Evolutionary conservation across 2,329 filamentous ascomycete species (phyloP), one percentile per base, ranked within the genome.

Genomic region (Seiridium cupressi): DNA sequence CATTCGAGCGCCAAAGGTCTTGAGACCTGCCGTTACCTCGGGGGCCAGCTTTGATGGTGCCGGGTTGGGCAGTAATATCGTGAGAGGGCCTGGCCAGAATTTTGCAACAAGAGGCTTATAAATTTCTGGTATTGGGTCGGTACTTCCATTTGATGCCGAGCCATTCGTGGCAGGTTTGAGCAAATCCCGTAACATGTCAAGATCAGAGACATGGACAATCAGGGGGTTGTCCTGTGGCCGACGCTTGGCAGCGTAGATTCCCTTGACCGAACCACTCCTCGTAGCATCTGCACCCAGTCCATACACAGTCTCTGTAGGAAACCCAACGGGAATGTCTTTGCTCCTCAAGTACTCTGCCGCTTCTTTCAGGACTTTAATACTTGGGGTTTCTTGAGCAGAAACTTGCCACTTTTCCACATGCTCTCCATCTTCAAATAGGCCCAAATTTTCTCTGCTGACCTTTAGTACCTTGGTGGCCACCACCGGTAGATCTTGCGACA

Each of bases 301-400:
- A 73, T 99, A 99, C 0, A 99, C 95, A 0, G 95, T 99, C 77
- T 99, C 95, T 0, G 95, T 99, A 0, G 95, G 95, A 72, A 99
- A 99, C 1, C 92, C 95, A 53, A 99, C 92, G 4, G 95, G 95
- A 3, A 84, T 83, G 70, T 91, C 83, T 56, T 83, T 87, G 18
- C 81, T 80, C 56, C 80, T 84, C 42, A 97, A 79, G 64, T 88
- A 82, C 10, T 81, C 72, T 2, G 91, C 92, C 1, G 92, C 92
- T 59, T 86, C 78, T 60, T 79, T 76, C 44, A 96, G 80, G 34
- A 65, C 63, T 59, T 64, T 58, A 54, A 69, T 59, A 61, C 63
- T 65, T n/a, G 63, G 55, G 18, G 65, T 68, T 34, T 65, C 46
- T 48, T 44, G 58, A 49, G 66, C 60, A 49, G 66, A 62, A 49